Conservation (phyloP, 164 flowering plant species). For the Stephania yunnanensis region DNA sequence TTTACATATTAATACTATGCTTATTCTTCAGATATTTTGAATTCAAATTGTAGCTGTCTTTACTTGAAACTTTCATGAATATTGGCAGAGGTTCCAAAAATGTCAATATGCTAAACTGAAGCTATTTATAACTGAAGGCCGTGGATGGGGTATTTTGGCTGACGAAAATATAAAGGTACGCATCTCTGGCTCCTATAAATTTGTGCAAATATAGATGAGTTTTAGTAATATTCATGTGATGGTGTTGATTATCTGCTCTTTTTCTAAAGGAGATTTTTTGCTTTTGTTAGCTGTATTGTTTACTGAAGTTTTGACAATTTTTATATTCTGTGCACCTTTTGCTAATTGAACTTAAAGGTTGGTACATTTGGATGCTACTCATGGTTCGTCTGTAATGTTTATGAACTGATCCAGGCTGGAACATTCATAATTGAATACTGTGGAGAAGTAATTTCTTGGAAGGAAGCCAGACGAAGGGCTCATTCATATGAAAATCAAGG, state of each 20-base stretch:
- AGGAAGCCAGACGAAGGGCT: conserved; percentile 74
- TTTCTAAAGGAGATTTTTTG: background rate
- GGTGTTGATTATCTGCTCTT: background rate
- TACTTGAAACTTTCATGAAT: background rate
- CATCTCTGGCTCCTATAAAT: background rate
- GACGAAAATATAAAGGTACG: conserved; percentile 82
- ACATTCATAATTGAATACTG: conserved; percentile 85
- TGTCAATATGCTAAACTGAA: conserved; percentile 68
- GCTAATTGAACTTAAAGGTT: background rate
- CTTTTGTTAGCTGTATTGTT: background rate
- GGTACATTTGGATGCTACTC: background rate
- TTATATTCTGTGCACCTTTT: background rate
- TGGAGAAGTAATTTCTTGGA: conserved; percentile 92
- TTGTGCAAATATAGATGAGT: background rate
- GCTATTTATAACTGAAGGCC: conserved; percentile 76
- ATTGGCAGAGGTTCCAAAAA: conserved; percentile 79
- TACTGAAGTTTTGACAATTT: background rate
- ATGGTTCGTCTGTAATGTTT: background rate
- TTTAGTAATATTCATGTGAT: no score
- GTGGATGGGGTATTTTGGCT: conserved; percentile 94
- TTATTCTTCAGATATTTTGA: background rate
- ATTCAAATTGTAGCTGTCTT: background rate
- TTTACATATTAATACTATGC: background rate
- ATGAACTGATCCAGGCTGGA: conserved; percentile 50
- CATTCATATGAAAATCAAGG: conserved; percentile 77